phyloP scores from a whole-genome alignment of 2,329 filamentous ascomycete genomes.

The Teratosphaeria viscida region DNA sequence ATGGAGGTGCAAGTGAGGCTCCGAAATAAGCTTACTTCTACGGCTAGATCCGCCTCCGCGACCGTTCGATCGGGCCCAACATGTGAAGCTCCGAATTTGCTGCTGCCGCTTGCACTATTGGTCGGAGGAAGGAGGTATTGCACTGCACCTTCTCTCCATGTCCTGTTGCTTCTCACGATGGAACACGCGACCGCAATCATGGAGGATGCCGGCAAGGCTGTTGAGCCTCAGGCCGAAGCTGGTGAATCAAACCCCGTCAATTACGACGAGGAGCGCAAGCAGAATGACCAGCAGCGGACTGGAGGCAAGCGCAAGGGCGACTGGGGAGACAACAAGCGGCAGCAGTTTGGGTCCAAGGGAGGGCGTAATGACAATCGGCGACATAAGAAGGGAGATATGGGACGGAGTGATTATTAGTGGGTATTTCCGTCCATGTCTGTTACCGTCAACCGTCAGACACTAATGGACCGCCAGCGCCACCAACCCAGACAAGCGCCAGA shows the following conservation, averaged over 20 bases:
- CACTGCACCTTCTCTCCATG: background rate
- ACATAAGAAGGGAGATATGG: conserved; percentile 56
- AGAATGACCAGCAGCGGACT: conserved; percentile 7
- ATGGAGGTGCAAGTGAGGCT: background rate
- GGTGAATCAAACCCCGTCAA: conserved; percentile 2
- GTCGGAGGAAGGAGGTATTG: too few relatives aligned
- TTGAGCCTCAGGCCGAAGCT: conserved; percentile 7
- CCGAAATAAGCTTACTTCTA: background rate
- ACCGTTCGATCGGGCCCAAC: background rate
- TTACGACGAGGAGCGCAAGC: conserved; percentile 3
- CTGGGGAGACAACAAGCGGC: conserved; percentile 10
- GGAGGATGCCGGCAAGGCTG: conserved; percentile 17
- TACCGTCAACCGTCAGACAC: background rate
- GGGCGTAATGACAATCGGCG: conserved; percentile 22
- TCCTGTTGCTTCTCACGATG: conserved; percentile 9
- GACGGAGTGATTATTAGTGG: conserved; percentile 55
- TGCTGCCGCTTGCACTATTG: background rate
- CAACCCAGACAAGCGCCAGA: conserved; percentile 37
- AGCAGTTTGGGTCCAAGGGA: conserved; percentile 3
- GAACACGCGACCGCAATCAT: conserved; percentile 24
- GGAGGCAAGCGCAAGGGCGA: conserved; percentile 23
- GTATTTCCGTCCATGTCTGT: conserved; percentile 15
- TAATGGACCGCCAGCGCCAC: conserved; percentile 24
- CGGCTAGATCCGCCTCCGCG: conserved; percentile 4
- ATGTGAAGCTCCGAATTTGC: background rate